Evolutionary conservation across 2,329 filamentous ascomycete genomes (phyloP), one percentile per base, ranked within the genome.

Genomic region (Neonectria faginata): DNA sequence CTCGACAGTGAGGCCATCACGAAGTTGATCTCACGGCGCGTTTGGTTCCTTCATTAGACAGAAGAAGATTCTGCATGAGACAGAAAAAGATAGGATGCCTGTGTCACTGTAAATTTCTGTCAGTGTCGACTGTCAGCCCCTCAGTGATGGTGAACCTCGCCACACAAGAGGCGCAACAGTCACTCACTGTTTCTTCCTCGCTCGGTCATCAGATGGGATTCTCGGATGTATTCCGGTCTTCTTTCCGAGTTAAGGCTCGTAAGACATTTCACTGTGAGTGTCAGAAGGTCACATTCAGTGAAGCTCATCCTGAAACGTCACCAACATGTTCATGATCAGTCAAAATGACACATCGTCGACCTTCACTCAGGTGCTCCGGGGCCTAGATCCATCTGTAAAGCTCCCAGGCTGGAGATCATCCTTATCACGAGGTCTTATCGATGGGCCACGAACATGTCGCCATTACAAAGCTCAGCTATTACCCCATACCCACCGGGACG

Each of bases 401-500:
- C 6, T 10, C 11, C 8, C 20, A 41, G 22, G 9, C 20, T 22
- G 41, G 16, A 22, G 14, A 39, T 0, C 10, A 10, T 18, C 10
- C 22, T 50, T 7, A 33, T 14, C 10, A 31, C 12, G 2, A 0
- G 16, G 47, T 53, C 57, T 60, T 20, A 45, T 39, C 33, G 14
- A 41, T 18, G 22, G 45, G 47, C 57, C 61, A 62, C 60, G 54
- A 5, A 58, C 33, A 59, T 67, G 58, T 65, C 65, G 47, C 27
- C 25, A 61, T 56, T 63, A 50, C 41, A 14, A 60, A 51, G 47
- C 53, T 47, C 10, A 36, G 53, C 50, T 41, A 25, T 44, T 63
- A 50, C 67, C 63, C 58, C 61, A 57, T 64, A 63, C 65, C 57
- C 29, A 45, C 61, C 64, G 47, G 42, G 45, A 65, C 61, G 65